phyloP scores from a whole-genome alignment of 768 basidiomycete species.

The Coprinellus micaceus region DNA sequence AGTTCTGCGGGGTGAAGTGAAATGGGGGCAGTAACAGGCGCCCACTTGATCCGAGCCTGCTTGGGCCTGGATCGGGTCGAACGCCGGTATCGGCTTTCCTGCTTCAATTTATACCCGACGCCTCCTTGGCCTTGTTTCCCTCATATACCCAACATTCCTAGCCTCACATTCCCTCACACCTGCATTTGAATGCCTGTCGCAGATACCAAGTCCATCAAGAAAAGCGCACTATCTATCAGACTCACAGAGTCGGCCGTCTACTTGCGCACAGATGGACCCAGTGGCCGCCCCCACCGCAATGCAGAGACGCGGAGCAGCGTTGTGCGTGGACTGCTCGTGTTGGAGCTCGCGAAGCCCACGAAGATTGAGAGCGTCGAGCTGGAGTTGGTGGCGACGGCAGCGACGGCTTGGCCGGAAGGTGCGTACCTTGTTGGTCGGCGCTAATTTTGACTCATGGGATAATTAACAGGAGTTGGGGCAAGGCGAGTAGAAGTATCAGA shows the following conservation, averaged over 20 bases:
- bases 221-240: constrained; percentile 49
- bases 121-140: too few species aligned
- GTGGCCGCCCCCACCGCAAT: constrained; percentile 28
- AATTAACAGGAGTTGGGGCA: constrained; percentile 55
- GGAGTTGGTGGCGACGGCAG: constrained; percentile 66
- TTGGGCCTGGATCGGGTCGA: too few species aligned
- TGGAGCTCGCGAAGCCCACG: constrained; percentile 66
- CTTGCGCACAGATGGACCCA: constrained; percentile 46
- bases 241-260: constrained; percentile 76
- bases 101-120: too few species aligned
- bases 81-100: too few species aligned
- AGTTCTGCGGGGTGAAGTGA: too few species aligned
- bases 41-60: too few species aligned
- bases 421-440: constrained; percentile 16
- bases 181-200: background rate
- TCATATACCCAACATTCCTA: too few species aligned
- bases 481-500: constrained; percentile 75
- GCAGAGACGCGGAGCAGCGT: constrained; percentile 42
- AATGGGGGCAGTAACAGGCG: too few species aligned
- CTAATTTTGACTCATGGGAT: constrained; percentile 3
- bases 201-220: constrained; percentile 18
- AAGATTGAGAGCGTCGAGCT: constrained; percentile 84
- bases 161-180: too few species aligned
- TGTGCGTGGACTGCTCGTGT: constrained; percentile 60
- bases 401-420: constrained; percentile 88